These are phyloP conservation scores for Psilocybe subaeruginosa DNA, from an alignment of 768 basidiomycete genomes.

Conservation along the genomic window DNA sequence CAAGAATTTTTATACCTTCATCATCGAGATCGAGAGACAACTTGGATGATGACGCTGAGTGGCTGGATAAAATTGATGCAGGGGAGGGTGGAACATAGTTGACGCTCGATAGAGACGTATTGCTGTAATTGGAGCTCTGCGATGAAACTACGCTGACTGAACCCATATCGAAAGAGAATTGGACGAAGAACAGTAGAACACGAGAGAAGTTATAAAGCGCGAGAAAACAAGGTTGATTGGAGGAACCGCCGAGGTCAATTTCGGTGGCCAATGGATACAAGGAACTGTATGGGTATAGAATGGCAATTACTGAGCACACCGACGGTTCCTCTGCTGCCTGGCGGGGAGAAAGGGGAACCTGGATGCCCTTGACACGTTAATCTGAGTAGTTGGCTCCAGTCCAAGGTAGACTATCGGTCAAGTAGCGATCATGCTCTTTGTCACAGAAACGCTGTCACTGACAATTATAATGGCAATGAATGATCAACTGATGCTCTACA, in stretches of 20 bases:
- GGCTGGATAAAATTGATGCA: slow-evolving; percentile 34
- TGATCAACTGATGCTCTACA: no score
- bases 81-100: slow-evolving; percentile 40
- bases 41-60: slow-evolving; percentile 56
- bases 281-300: slow-evolving; percentile 37
- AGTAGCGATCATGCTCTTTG: slow-evolving; percentile 18
- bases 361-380: slow-evolving; percentile 19
- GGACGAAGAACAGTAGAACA: slow-evolving; percentile 19
- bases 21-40: slow-evolving; percentile 58
- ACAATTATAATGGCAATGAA: background rate
- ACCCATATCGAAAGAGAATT: slow-evolving; percentile 31
- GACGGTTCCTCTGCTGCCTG: slow-evolving; percentile 48
- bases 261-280: slow-evolving; percentile 42
- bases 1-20: slow-evolving; percentile 51
- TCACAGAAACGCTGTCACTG: slow-evolving; percentile 21
- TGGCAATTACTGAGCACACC: slow-evolving; percentile 33
- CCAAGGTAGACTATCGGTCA: slow-evolving; percentile 19
- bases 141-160: slow-evolving; percentile 38
- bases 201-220: slow-evolving; percentile 21
- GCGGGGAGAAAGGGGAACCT: slow-evolving; percentile 22
- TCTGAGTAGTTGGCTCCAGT: slow-evolving; percentile 23
- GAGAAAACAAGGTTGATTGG: slow-evolving; percentile 26
- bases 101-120: slow-evolving; percentile 35
- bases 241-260: slow-evolving; percentile 60
- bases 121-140: slow-evolving; percentile 32